Percentiles rank a stretch among this genome's conserved stretches.
Evolutionary conservation across 441 rosid species (phyloP).

Genomic region (Breynia disticha): DNA sequence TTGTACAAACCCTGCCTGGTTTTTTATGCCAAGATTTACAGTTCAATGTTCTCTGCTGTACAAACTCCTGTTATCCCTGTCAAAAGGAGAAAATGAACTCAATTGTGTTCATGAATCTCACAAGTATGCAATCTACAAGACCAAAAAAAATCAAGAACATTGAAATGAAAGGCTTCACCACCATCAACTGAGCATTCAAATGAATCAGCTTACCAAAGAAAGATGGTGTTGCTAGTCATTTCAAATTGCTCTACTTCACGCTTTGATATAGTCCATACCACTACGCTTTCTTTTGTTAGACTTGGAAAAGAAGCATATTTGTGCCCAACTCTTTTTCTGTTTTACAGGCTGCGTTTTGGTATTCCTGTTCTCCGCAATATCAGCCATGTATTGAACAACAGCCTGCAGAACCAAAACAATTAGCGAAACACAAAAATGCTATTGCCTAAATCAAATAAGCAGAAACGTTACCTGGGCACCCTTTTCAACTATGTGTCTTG

Average conservation of each 20-base stretch:
- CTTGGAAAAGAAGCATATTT: conserved; percentile 69
- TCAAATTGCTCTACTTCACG: conserved; percentile 19
- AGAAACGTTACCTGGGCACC: conserved; percentile 73
- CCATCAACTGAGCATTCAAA: background rate
- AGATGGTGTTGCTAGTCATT: background rate
- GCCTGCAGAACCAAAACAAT: conserved; percentile 33
- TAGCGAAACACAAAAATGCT: background rate
- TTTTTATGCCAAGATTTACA: conserved; percentile 8
- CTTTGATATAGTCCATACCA: conserved; percentile 48
- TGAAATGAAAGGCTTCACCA: no score
- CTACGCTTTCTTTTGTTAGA: conserved; percentile 69
- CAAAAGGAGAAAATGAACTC: background rate
- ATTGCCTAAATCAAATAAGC: background rate
- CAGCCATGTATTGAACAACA: conserved; percentile 75
- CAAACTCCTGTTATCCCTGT: conserved; percentile 21
- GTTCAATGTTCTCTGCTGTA: conserved; percentile 14
- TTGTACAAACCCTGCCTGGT: conserved; percentile 17
- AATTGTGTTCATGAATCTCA: background rate
- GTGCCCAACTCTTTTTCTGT: conserved; percentile 77
- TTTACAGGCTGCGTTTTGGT: conserved; percentile 40
- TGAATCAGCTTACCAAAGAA: background rate
- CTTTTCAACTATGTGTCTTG: conserved; percentile 54
- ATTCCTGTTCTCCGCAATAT: conserved; percentile 53
- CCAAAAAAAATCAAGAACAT: background rate
- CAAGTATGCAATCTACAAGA: background rate